A percentile compares a stretch with the other conserved stretches of the same genome.
phyloP scores from a whole-genome alignment of 345 rosid species.

The Gossypium raimondii region DNA sequence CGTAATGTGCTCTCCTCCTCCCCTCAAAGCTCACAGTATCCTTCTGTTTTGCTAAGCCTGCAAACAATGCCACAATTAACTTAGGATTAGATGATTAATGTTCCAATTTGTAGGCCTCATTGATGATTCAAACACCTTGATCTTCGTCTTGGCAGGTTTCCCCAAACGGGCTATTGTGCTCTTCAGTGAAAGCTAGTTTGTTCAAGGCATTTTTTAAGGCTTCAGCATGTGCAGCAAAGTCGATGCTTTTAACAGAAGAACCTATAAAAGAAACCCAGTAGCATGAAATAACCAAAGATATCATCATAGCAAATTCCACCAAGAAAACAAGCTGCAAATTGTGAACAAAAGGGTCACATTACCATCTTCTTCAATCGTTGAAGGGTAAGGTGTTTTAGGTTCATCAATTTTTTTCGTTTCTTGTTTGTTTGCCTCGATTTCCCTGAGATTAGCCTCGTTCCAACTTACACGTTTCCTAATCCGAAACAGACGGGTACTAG shows the following conservation, averaged over 20 bases:
- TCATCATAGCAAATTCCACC: background rate
- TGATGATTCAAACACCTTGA: background rate
- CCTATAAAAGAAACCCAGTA: background rate
- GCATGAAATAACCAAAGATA: background rate
- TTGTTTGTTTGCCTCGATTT: constrained; percentile 91
- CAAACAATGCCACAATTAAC: background rate
- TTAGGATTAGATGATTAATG: background rate
- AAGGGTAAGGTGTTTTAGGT: constrained; percentile 96
- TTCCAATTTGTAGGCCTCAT: background rate
- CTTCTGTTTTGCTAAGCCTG: background rate
- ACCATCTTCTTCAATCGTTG: constrained; percentile 88
- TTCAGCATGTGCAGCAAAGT: constrained; percentile 14
- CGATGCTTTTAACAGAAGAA: background rate
- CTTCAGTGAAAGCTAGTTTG: background rate
- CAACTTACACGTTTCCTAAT: constrained; percentile 56
- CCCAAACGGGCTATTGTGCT: background rate
- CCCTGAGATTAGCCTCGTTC: constrained; percentile 81
- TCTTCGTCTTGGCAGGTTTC: background rate
- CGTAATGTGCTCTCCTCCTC: constrained; percentile 39
- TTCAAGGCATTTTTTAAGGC: constrained; percentile 11
- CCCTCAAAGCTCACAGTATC: constrained; percentile 7
- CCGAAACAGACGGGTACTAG: background rate
- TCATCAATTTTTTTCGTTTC: constrained; percentile 96
- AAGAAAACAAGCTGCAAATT: background rate
- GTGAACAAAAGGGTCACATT: constrained; percentile 4